Percentiles rank a stretch among this genome's conserved stretches.
phyloP scores from a whole-genome alignment of 805 yeast species.

The Pichia membranifaciens region DNA sequence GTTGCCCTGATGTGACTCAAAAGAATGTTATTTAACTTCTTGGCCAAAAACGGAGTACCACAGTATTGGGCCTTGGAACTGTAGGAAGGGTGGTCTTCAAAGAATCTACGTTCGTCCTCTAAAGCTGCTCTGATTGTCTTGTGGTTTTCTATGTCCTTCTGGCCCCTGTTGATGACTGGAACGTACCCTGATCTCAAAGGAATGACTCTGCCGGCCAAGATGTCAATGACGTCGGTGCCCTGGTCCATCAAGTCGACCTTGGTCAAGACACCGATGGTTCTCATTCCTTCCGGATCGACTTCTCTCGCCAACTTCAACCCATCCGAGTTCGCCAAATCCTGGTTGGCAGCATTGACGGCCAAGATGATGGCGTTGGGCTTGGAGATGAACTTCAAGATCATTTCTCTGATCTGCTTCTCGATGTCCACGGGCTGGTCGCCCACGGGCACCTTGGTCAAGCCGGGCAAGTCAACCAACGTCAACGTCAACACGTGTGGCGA shows the following conservation, averaged over 20 bases:
- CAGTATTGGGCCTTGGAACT: constrained; percentile 91
- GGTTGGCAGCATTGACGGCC: constrained; percentile 94
- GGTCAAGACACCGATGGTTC: constrained; percentile 96
- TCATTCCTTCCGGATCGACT: constrained; percentile 92
- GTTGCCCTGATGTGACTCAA: constrained; percentile 85
- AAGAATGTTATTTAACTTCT: constrained; percentile 80
- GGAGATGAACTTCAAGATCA: constrained; percentile 87
- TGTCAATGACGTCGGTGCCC: constrained; percentile 95
- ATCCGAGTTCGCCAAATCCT: constrained; percentile 95
- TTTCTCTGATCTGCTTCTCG: constrained; percentile 87
- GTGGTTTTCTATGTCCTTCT: constrained; percentile 84
- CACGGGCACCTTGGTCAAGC: constrained; percentile 95
- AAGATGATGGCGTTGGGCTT: constrained; percentile 93
- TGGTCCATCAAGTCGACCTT: constrained; percentile 96
- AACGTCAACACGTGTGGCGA: constrained; percentile 92
- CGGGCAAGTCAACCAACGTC: constrained; percentile 94
- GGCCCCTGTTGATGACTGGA: constrained; percentile 96
- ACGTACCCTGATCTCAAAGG: constrained; percentile 94
- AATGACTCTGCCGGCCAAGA: constrained; percentile 90
- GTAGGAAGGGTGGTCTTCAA: constrained; percentile 87
- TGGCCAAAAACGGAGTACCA: constrained; percentile 97
- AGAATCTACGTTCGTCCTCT: constrained; percentile 70
- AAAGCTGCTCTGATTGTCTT: constrained; percentile 88
- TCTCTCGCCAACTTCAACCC: constrained; percentile 95
- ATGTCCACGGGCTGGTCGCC: constrained; percentile 99